A percentile compares a stretch with the other conserved stretches of the same genome.
Evolutionary conservation across 345 rosid species (phyloP).

Genomic region (Salix purpurea): DNA sequence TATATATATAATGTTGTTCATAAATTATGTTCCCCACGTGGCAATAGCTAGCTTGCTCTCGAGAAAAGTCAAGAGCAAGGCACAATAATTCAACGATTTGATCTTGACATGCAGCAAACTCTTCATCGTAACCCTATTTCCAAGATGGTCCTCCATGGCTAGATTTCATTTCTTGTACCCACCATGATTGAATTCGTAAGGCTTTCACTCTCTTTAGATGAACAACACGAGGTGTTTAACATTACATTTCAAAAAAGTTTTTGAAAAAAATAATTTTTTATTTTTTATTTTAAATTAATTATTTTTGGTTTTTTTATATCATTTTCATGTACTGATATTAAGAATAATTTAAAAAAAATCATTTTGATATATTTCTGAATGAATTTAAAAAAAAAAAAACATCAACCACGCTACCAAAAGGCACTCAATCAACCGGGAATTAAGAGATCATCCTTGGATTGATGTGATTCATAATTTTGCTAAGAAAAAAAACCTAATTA

Average conservation of each 20-base stretch:
- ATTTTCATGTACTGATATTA: too few species aligned
- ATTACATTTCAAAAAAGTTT: too few species aligned
- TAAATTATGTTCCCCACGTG: too few species aligned
- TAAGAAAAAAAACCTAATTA: not conserved
- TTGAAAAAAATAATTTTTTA: too few species aligned
- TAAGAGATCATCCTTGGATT: not conserved
- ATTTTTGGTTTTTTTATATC: too few species aligned
- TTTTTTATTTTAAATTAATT: too few species aligned
- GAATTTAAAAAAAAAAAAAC: too few species aligned
- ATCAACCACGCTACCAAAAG: too few species aligned
- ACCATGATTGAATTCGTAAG: not conserved
- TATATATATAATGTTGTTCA: too few species aligned
- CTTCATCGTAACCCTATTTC: not conserved
- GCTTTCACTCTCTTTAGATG: not conserved
- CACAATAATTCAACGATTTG: not conserved
- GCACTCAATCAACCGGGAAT: not conserved
- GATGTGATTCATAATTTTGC: not conserved
- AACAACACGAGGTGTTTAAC: not conserved
- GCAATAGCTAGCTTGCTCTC: not conserved
- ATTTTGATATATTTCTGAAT: too few species aligned
- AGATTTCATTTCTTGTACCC: not conserved
- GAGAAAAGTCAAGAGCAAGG: not conserved
- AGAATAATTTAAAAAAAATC: too few species aligned
- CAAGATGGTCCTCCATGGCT: not conserved
- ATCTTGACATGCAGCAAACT: not conserved